phyloP scores from a whole-genome alignment of 208 protist species.

The Naegleria fowleri region DNA sequence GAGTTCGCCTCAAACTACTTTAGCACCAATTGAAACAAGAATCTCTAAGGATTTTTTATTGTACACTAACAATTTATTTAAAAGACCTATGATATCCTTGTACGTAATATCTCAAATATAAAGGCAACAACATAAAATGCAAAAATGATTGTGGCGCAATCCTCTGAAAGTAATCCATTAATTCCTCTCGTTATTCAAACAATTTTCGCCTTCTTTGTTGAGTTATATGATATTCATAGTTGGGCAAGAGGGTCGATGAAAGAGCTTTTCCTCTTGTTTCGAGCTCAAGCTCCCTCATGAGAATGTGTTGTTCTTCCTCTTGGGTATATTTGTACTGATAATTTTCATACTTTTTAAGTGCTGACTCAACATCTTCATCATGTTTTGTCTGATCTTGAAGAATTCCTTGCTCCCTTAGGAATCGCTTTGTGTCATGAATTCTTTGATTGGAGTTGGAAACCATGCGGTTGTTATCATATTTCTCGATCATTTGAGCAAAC shows the following conservation, averaged over 20 bases:
- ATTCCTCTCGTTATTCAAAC: too few species aligned
- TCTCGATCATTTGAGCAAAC: not conserved
- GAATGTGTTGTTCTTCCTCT: not conserved
- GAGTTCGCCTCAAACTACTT: not conserved
- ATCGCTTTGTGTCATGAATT: not conserved
- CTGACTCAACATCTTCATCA: not conserved
- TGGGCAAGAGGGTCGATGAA: not conserved
- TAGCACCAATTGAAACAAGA: too few species aligned
- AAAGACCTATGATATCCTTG: too few species aligned
- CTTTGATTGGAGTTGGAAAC: not conserved
- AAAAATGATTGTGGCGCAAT: too few species aligned
- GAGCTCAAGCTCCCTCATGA: not conserved
- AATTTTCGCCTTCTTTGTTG: not conserved
- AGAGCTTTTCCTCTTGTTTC: not conserved
- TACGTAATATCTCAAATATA: too few species aligned
- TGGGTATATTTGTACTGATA: not conserved
- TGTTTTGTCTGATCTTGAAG: not conserved
- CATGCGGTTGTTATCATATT: not conserved
- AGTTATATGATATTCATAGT: not conserved
- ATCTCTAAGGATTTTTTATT: too few species aligned
- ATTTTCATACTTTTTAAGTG: not conserved
- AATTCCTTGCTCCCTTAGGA: not conserved
- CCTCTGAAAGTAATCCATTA: too few species aligned
- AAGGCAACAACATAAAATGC: too few species aligned
- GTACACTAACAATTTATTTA: too few species aligned